These are phyloP conservation scores for Xylaria sp. DNA, from an alignment of 2,329 filamentous ascomycete genomes.

Conservation along the genomic window DNA sequence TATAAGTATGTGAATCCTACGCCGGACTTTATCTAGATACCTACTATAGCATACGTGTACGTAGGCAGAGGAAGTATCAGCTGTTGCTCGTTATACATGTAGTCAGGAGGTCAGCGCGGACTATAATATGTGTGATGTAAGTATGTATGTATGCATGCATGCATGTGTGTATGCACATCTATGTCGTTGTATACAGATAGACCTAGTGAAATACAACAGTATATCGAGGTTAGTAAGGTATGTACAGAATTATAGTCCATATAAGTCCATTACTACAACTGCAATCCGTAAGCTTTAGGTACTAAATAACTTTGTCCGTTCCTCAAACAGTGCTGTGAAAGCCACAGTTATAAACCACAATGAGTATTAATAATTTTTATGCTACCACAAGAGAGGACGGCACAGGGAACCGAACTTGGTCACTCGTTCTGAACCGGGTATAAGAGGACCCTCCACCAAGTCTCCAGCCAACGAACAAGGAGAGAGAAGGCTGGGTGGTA, in stretches of 20 bases:
- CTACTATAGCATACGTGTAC: not conserved
- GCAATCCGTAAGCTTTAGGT: too few relatives aligned
- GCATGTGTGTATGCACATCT: slow-evolving; percentile 17
- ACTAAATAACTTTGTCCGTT: too few relatives aligned
- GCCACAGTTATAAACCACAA: too few relatives aligned
- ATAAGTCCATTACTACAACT: not conserved
- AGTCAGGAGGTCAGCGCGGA: slow-evolving; percentile 27
- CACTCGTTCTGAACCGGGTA: slow-evolving; percentile 26
- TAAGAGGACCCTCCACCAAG: slow-evolving; percentile 15
- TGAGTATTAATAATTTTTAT: too few relatives aligned
- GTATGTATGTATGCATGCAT: slow-evolving; percentile 22
- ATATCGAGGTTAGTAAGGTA: not conserved
- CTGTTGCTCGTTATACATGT: slow-evolving; percentile 11
- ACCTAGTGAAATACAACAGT: not conserved
- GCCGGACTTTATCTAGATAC: too few relatives aligned
- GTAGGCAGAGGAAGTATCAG: slow-evolving; percentile 3
- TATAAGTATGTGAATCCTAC: too few relatives aligned
- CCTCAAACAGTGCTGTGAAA: too few relatives aligned
- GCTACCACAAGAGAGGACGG: not conserved
- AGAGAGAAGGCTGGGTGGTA: slow-evolving; percentile 31
- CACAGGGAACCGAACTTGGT: slow-evolving; percentile 11
- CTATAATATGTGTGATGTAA: slow-evolving; percentile 30
- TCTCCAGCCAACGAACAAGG: slow-evolving; percentile 27
- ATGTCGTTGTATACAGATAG: not conserved
- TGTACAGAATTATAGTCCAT: not conserved